A percentile compares a stretch with the other conserved stretches of the same genome.
Conservation (phyloP, 805 yeast species). For the Barnettozyma siamensis region DNA sequence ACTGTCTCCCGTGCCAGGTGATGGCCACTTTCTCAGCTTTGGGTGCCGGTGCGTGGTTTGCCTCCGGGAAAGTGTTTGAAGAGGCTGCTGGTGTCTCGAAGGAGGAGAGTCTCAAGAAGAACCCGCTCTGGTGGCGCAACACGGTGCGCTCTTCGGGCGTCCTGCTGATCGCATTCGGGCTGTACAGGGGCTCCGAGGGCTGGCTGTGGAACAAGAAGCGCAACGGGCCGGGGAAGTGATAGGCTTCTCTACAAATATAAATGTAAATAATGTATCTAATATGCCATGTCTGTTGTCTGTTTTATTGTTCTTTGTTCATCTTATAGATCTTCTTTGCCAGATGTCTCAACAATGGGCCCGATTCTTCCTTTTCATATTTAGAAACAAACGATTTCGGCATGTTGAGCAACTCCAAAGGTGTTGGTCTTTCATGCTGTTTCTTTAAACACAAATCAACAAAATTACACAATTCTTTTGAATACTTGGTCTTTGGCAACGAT, state of each 20-base stretch:
- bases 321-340: constrained; percentile 34
- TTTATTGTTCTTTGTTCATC: constrained; percentile 1
- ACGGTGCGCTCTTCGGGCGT: constrained; percentile 49
- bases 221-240: constrained; percentile 9
- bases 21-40: constrained; percentile 55
- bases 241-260: too few relatives aligned
- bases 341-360: constrained; percentile 33
- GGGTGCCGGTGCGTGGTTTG: constrained; percentile 58
- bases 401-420: constrained; percentile 62
- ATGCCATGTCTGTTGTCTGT: too few relatives aligned
- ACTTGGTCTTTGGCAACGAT: constrained; percentile 41
- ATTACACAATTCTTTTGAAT: constrained; percentile 44
- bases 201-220: constrained; percentile 43
- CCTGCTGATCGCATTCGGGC: constrained; percentile 49
- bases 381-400: constrained; percentile 28
- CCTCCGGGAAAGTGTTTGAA: constrained; percentile 47
- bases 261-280: too few relatives aligned
- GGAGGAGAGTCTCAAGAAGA: constrained; percentile 29
- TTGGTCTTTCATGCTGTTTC: constrained; percentile 61
- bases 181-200: constrained; percentile 60
- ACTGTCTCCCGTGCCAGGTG: constrained; percentile 65
- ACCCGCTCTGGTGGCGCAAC: constrained; percentile 60
- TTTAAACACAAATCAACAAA: constrained; percentile 73
- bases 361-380: constrained; percentile 29
- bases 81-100: constrained; percentile 33